Percentiles rank a stretch among this genome's conserved stretches.
Evolutionary conservation across 2,329 filamentous ascomycete species (phyloP).

Genomic region (Arachnomyces sp.): DNA sequence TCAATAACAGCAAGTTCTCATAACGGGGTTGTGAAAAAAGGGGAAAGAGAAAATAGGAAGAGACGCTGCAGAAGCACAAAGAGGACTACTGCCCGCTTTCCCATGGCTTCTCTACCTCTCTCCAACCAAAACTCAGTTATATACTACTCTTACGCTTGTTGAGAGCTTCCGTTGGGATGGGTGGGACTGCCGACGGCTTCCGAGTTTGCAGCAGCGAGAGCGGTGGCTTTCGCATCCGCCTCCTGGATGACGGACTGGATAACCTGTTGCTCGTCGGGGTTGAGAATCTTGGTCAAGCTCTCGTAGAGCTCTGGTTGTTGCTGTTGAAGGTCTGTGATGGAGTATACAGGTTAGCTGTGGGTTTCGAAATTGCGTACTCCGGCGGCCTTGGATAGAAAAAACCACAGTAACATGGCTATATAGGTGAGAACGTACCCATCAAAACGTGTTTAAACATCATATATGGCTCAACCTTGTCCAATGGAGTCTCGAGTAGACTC

Average conservation of each 20-base stretch:
- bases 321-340: constrained; percentile 66
- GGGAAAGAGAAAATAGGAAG: too few species aligned
- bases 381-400: too few species aligned
- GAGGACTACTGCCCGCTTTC: neutral
- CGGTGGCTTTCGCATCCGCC: constrained; percentile 51
- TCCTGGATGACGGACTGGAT: constrained; percentile 71
- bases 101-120: neutral
- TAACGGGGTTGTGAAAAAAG: too few species aligned
- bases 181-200: constrained; percentile 21
- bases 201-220: constrained; percentile 26
- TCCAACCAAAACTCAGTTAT: neutral
- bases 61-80: too few species aligned
- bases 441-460: constrained; percentile 76
- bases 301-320: constrained; percentile 86
- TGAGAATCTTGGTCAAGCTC: constrained; percentile 69
- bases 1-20: too few species aligned
- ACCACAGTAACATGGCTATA: too few species aligned
- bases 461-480: constrained; percentile 95
- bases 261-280: constrained; percentile 70
- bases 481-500: constrained; percentile 81
- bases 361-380: neutral
- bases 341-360: constrained; percentile 16
- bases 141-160: constrained; percentile 14
- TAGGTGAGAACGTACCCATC: constrained; percentile 57
- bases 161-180: constrained; percentile 27